Base-by-base conservation (phyloP, 2,329 filamentous ascomycete species). In the Ophiosphaerella korrae region DNA sequence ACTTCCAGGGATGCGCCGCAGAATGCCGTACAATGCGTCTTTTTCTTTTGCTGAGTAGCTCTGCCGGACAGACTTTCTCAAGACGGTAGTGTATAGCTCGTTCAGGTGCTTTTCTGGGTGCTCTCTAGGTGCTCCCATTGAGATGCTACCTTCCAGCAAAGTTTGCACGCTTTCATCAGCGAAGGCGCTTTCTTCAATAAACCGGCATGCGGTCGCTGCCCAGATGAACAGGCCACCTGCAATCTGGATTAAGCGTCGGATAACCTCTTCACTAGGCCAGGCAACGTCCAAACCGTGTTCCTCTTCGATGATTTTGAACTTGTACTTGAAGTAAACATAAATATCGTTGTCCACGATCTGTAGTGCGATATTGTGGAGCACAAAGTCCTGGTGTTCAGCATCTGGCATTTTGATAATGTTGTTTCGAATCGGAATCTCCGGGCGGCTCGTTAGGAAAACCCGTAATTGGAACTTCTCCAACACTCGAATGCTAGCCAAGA, bases 371-470 rank as follows among this genome's bases (percentile, higher is more conserved):
- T 50, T 14, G 41, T 58, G 48, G 6, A 58, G 55, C 13, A 51
- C 45, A 23, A 59, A 39, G 41, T 48, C 46, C 16, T 51, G 14
- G 31, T 48, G 37, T 34, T 34, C 23, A 3, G 16, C 39, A 18
- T 42, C 26, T 23, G 43, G n/a, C 7, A 57, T 42, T 21, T 49
- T 42, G 13, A 9, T 3, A 21, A 59, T 51, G 1, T 41, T 44
- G 24, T 36, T 9, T n/a, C 41, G 50, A 33, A 56, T 52, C 6
- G 36, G 45, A 39, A 53, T 24, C 29, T 53, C 47, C 1, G 53
- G 55, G 16, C 53, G 34, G 50, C 55, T 59, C 14, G 53, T 59
- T 13, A 59, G 16, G n/a, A 58, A 42, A 12, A 58, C 32, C 18
- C 49, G 52, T 12, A 58, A n/a, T 18, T 14, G 43, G 8, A 50